Conservation (phyloP, 257 asterid species). For the Nicotiana attenuata region DNA sequence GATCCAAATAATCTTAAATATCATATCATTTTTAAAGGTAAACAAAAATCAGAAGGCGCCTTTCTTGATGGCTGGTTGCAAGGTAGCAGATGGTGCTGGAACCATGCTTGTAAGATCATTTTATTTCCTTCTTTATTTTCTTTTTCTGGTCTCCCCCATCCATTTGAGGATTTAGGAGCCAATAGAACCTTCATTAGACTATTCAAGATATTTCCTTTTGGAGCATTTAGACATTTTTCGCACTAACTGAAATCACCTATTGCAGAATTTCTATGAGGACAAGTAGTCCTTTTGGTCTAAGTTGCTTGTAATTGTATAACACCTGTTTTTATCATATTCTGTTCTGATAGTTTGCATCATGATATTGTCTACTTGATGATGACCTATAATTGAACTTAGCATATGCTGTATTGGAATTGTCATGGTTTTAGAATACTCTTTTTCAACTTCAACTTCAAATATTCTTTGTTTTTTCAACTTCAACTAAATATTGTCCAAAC, state of each 20-base stretch:
- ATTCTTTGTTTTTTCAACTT: neutral
- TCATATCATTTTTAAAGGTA: slow-evolving; percentile 38
- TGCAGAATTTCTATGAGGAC: neutral
- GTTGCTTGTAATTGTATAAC: neutral
- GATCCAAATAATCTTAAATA: slow-evolving; percentile 22
- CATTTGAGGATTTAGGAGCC: neutral
- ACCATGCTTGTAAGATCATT: slow-evolving; percentile 67
- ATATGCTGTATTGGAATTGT: neutral
- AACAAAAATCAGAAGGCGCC: slow-evolving; percentile 75
- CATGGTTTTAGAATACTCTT: neutral
- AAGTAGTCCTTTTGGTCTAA: neutral
- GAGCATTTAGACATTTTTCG: neutral
- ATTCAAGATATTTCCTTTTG: neutral
- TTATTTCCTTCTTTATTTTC: neutral
- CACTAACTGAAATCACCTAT: neutral
- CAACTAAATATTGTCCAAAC: neutral
- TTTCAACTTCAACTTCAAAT: neutral
- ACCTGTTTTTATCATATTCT: neutral
- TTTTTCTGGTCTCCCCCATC: neutral
- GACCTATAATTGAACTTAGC: neutral
- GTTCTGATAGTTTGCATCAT: neutral
- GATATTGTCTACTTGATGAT: neutral
- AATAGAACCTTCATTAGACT: neutral
- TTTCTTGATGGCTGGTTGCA: slow-evolving; percentile 97
- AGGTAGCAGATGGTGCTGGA: slow-evolving; percentile 97